Conservation (phyloP, 768 basidiomycete genomes). For the Termitomyces sp. region DNA sequence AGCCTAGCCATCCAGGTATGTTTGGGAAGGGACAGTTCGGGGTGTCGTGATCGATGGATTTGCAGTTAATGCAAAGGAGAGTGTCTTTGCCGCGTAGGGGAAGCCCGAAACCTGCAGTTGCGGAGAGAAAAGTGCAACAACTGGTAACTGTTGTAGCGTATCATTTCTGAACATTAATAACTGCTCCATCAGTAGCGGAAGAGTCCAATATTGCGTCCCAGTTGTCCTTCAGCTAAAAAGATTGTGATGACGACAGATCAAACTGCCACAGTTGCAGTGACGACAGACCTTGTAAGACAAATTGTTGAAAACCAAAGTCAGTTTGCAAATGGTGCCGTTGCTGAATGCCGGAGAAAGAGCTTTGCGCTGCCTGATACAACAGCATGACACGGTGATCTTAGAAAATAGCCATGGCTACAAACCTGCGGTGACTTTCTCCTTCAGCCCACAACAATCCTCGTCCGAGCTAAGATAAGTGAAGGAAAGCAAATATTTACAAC, state of each 20-base stretch:
- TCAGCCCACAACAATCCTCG: conserved; percentile 35
- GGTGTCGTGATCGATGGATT: too few relatives aligned
- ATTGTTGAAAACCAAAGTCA: conserved; percentile 45
- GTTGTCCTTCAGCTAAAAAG: conserved; percentile 21
- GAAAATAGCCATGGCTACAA: neutral
- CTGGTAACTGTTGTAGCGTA: conserved; percentile 22
- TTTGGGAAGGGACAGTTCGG: too few relatives aligned
- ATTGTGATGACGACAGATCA: neutral
- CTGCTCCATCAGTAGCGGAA: conserved; percentile 30
- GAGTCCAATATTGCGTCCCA: conserved; percentile 20
- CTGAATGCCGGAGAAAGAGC: conserved; percentile 48
- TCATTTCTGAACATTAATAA: conserved; percentile 45
- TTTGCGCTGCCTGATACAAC: conserved; percentile 36
- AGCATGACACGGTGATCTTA: too few relatives aligned
- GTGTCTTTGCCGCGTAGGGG: too few relatives aligned
- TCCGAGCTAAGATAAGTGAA: conserved; percentile 27
- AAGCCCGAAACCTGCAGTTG: too few relatives aligned
- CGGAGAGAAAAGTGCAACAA: too few relatives aligned
- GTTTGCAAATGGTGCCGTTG: conserved; percentile 40
- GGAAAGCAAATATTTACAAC: conserved; percentile 22
- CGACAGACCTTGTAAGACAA: conserved; percentile 40
- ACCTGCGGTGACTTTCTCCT: conserved; percentile 44
- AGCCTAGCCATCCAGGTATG: too few relatives aligned
- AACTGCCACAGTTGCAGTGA: neutral
- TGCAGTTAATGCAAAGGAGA: too few relatives aligned